Conservation (phyloP, 805 yeast species). For the Lipomyces yamadae region DNA sequence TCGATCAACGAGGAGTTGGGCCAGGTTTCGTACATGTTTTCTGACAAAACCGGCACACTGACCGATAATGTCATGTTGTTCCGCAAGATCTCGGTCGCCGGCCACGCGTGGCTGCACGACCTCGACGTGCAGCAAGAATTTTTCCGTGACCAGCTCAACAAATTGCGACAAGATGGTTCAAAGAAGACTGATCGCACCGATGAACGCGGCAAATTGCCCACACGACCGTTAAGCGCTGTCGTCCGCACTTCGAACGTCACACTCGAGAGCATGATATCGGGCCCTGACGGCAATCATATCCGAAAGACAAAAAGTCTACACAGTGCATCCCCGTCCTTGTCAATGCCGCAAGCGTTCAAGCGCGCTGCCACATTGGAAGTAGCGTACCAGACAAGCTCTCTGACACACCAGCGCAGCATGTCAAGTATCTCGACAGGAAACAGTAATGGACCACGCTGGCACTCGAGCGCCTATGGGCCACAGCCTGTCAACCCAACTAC, state of each 20-base stretch:
- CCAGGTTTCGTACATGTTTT: conserved; percentile 91
- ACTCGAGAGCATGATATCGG: not conserved
- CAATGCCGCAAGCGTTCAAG: conserved; percentile 28
- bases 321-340: conserved; percentile 13
- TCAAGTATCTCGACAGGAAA: conserved; percentile 16
- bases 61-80: conserved; percentile 95
- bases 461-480: conserved; percentile 29
- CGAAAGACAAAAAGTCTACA: not conserved
- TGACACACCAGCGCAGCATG: conserved; percentile 9
- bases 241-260: conserved; percentile 3
- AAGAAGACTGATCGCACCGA: not conserved
- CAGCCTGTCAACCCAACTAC: not conserved
- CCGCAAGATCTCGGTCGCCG: conserved; percentile 84
- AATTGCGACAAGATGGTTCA: not conserved
- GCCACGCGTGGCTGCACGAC: conserved; percentile 88
- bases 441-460: conserved; percentile 24
- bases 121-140: conserved; percentile 53
- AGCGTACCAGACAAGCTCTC: conserved; percentile 8
- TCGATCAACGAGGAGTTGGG: conserved; percentile 96
- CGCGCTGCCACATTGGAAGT: conserved; percentile 26
- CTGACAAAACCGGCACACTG: conserved; percentile 96
- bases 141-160: conserved; percentile 19
- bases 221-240: not conserved
- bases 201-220: not conserved
- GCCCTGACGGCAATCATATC: not conserved